phyloP scores from a whole-genome alignment of 1,139 yeast species.

The Pichia sp. region DNA sequence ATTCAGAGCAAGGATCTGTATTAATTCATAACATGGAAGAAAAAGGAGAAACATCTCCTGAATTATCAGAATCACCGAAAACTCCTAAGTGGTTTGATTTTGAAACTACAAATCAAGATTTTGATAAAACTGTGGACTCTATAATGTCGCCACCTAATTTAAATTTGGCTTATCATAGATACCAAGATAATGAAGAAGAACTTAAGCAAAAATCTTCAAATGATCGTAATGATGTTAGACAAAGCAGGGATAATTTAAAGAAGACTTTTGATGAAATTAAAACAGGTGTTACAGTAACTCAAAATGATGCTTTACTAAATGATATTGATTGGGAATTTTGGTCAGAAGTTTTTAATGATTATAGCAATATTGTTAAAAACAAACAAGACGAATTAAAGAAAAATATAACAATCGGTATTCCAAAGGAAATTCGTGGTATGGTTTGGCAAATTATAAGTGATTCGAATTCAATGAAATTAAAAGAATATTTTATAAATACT shows the following conservation, averaged over 20 bases:
- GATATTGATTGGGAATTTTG: slow-evolving; percentile 82
- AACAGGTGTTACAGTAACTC: slow-evolving; percentile 29
- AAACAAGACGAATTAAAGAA: slow-evolving; percentile 55
- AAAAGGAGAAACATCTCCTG: not conserved
- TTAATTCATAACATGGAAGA: not conserved
- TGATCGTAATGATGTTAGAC: slow-evolving; percentile 22
- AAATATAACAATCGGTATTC: slow-evolving; percentile 71
- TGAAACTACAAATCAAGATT: slow-evolving; percentile 5
- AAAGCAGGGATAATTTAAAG: slow-evolving; percentile 58
- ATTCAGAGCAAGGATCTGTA: slow-evolving; percentile 8
- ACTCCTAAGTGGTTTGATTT: slow-evolving; percentile 28
- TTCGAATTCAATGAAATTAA: slow-evolving; percentile 66
- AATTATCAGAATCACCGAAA: slow-evolving; percentile 1
- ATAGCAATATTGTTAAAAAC: slow-evolving; percentile 55
- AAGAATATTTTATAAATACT: slow-evolving; percentile 56
- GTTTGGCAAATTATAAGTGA: slow-evolving; percentile 90
- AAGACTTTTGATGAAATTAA: slow-evolving; percentile 49
- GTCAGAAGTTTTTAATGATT: slow-evolving; percentile 74
- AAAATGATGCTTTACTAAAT: slow-evolving; percentile 26
- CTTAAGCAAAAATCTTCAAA: slow-evolving; percentile 31
- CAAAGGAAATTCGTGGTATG: slow-evolving; percentile 77
- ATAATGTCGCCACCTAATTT: slow-evolving; percentile 25
- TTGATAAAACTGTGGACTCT: slow-evolving; percentile 14
- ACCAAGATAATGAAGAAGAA: slow-evolving; percentile 32
- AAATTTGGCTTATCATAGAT: slow-evolving; percentile 38